Percentiles rank a stretch among this genome's conserved stretches.
Evolutionary conservation across 2,329 filamentous ascomycete species (phyloP).

Genomic region (Raffaelea arxii): DNA sequence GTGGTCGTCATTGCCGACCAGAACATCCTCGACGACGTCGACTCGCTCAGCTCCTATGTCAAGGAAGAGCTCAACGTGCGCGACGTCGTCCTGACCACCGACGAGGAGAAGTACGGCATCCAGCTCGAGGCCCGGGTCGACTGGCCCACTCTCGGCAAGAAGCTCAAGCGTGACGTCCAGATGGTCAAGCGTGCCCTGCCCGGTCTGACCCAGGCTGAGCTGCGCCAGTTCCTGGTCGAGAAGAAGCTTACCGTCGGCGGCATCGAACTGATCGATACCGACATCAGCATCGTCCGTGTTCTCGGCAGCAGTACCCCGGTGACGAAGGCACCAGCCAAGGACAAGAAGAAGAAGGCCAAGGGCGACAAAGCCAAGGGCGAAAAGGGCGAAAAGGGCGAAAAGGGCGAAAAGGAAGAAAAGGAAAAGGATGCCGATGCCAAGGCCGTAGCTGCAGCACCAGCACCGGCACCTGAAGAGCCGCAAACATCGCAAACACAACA

Average conservation of each 20-base stretch:
- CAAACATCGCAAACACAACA: too few relatives aligned
- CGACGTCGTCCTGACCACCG: constrained; percentile 71
- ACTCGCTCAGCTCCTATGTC: constrained; percentile 79
- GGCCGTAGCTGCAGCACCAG: background rate
- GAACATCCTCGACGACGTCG: constrained; percentile 78
- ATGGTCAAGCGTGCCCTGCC: constrained; percentile 89
- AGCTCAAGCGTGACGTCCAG: constrained; percentile 88
- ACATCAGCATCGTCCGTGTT: constrained; percentile 73
- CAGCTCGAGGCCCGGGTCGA: constrained; percentile 85
- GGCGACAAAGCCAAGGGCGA: background rate
- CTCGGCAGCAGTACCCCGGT: constrained; percentile 50
- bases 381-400: background rate
- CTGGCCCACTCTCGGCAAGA: constrained; percentile 92
- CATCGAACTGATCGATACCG: constrained; percentile 71
- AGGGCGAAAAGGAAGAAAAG: background rate
- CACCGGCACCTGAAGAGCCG: background rate
- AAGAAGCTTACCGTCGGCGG: constrained; percentile 76
- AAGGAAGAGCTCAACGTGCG: constrained; percentile 85
- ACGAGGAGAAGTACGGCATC: constrained; percentile 86
- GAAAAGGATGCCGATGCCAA: background rate
- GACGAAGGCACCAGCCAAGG: constrained; percentile 69
- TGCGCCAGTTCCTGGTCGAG: constrained; percentile 65
- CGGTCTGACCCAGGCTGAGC: constrained; percentile 65
- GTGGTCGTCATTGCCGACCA: constrained; percentile 81
- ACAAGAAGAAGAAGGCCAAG: background rate